Conservation (phyloP, 805 yeast species). For the Candida nonsorbophila region DNA sequence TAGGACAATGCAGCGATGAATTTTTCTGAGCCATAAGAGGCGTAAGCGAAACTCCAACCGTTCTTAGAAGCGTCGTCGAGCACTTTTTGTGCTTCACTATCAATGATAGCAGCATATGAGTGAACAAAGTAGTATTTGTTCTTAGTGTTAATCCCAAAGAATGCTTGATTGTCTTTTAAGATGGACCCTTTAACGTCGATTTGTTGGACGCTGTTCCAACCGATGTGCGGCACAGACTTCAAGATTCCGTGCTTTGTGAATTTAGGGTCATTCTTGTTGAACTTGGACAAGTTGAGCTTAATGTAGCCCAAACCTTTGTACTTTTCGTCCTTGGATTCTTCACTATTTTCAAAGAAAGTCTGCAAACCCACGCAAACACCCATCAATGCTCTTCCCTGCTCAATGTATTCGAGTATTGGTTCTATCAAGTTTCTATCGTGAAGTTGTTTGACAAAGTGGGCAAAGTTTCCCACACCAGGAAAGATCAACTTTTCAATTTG, state of each 20-base stretch:
- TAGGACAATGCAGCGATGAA: slow-evolving; percentile 79
- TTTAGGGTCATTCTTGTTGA: slow-evolving; percentile 37
- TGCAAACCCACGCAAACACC: slow-evolving; percentile 98
- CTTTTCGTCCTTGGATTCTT: slow-evolving; percentile 52
- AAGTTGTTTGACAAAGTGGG: slow-evolving; percentile 80
- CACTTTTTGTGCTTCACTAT: slow-evolving; percentile 19
- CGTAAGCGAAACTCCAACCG: slow-evolving; percentile 70
- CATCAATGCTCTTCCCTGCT: slow-evolving; percentile 82
- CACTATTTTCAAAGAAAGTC: slow-evolving; percentile 69
- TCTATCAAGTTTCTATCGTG: slow-evolving; percentile 54
- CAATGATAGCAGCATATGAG: slow-evolving; percentile 78
- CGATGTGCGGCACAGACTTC: slow-evolving; percentile 94
- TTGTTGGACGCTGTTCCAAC: slow-evolving; percentile 69
- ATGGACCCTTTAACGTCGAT: slow-evolving; percentile 17
- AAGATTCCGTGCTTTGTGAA: slow-evolving; percentile 22
- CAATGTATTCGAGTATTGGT: slow-evolving; percentile 63
- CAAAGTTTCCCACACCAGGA: slow-evolving; percentile 98
- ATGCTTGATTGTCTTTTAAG: slow-evolving; percentile 18
- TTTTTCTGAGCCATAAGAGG: slow-evolving; percentile 70
- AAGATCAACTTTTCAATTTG: slow-evolving; percentile 59
- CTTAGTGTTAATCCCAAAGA: slow-evolving; percentile 61
- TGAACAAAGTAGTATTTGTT: slow-evolving; percentile 91
- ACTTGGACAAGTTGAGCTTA: slow-evolving; percentile 46
- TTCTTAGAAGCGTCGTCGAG: slow-evolving; percentile 19
- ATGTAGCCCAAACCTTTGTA: slow-evolving; percentile 61